These are phyloP conservation scores for Beauveria pseudobassiana DNA, from an alignment of 2,329 filamentous ascomycete species.

Conservation along the genomic window DNA sequence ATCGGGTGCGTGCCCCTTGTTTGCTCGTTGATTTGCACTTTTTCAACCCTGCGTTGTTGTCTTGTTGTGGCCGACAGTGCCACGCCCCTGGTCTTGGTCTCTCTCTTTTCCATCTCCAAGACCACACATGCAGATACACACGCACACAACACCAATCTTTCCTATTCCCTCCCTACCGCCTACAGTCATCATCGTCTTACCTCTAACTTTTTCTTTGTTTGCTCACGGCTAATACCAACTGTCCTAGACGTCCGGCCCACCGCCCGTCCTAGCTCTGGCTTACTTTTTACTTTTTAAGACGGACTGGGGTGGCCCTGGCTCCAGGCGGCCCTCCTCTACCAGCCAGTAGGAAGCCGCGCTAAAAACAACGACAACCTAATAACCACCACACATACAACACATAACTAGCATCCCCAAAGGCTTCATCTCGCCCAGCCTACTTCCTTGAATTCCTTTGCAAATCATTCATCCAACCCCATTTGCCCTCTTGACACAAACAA, in stretches of 20 bases:
- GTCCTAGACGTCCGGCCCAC: neutral
- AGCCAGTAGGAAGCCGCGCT: constrained; percentile 6
- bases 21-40: constrained; percentile 10
- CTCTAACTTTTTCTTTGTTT: neutral
- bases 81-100: neutral
- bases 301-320: constrained; percentile 7
- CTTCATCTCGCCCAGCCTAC: neutral
- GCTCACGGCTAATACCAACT: neutral
- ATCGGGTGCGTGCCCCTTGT: neutral
- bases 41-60: neutral
- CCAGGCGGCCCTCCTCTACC: neutral
- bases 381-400: constrained; percentile 6
- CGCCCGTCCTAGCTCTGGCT: neutral
- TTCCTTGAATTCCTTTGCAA: neutral
- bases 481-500: too few relatives aligned
- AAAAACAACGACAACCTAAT: constrained; percentile 5
- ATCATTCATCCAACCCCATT: too few relatives aligned
- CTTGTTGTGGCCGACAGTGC: neutral
- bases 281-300: neutral
- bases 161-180: neutral
- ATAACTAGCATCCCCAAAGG: neutral
- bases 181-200: neutral
- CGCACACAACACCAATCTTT: neutral
- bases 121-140: neutral
- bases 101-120: neutral